A percentile compares a stretch with the other conserved stretches of the same genome.
Conservation (phyloP, 2,329 filamentous ascomycete genomes). For the Fusarium luffae region DNA sequence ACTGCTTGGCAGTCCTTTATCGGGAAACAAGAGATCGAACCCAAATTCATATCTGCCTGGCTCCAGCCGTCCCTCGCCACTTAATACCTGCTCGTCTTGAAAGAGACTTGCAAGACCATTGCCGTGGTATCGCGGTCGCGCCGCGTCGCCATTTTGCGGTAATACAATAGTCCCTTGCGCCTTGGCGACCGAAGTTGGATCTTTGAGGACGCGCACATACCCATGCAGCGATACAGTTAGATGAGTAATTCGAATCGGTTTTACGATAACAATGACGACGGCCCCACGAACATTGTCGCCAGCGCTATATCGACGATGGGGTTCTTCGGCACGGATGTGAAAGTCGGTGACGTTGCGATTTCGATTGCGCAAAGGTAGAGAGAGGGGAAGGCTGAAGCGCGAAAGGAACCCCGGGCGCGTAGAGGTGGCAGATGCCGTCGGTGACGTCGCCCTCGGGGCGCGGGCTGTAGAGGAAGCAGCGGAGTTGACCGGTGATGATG, state of each 20-base stretch:
- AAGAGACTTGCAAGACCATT: constrained; percentile 85
- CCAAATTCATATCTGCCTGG: constrained; percentile 83
- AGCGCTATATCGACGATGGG: constrained; percentile 79
- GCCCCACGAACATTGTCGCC: constrained; percentile 80
- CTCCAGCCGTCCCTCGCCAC: constrained; percentile 79
- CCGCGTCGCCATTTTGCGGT: constrained; percentile 52
- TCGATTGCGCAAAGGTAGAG: constrained; percentile 62
- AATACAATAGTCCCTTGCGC: constrained; percentile 59
- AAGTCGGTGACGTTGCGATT: constrained; percentile 79
- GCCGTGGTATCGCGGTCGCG: constrained; percentile 70
- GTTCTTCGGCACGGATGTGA: constrained; percentile 80
- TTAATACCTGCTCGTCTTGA: constrained; percentile 83
- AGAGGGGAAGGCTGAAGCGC: constrained; percentile 62
- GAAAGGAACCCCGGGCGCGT: constrained; percentile 59
- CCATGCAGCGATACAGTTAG: constrained; percentile 82
- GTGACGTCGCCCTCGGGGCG: constrained; percentile 34
- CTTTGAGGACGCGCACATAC: constrained; percentile 82
- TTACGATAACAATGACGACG: constrained; percentile 77
- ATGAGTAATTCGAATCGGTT: constrained; percentile 82
- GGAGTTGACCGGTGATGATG: constrained; percentile 47
- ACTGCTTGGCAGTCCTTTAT: constrained; percentile 82
- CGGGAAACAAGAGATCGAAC: constrained; percentile 77
- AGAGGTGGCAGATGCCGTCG: constrained; percentile 41
- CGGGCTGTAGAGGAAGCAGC: constrained; percentile 52
- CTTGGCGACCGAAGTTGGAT: constrained; percentile 66